Evolutionary conservation across 1,284 basidiomycete species (phyloP).

Genomic region (Ganoderma resinaceum): DNA sequence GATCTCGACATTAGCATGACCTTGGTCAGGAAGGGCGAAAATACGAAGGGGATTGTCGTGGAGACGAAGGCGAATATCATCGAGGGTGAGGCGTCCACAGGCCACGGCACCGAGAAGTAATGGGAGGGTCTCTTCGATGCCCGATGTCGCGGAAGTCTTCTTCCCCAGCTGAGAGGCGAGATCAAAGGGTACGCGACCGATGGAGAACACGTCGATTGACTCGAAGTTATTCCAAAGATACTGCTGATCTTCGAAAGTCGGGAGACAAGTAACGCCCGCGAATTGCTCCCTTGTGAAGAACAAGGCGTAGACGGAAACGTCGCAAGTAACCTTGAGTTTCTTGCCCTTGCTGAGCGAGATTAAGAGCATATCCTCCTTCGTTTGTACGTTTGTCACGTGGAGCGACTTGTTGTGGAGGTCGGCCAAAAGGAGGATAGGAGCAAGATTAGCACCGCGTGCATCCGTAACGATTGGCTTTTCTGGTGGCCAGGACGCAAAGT

Average conservation of each 20-base stretch:
- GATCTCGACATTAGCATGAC: slow-evolving; percentile 92
- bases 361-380: slow-evolving; percentile 87
- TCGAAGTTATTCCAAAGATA: slow-evolving; percentile 90
- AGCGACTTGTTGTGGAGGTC: slow-evolving; percentile 91
- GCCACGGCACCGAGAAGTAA: slow-evolving; percentile 89
- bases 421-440: slow-evolving; percentile 92
- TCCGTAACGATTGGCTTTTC: slow-evolving; percentile 96
- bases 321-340: slow-evolving; percentile 94
- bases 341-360: slow-evolving; percentile 97
- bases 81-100: slow-evolving; percentile 82
- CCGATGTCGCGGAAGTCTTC: slow-evolving; percentile 74
- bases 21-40: slow-evolving; percentile 89
- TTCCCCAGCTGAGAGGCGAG: slow-evolving; percentile 77
- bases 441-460: slow-evolving; percentile 91
- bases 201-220: slow-evolving; percentile 91
- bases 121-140: slow-evolving; percentile 89
- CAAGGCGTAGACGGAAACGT: slow-evolving; percentile 92
- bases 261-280: slow-evolving; percentile 72
- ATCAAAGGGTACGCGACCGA: slow-evolving; percentile 86
- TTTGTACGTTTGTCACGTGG: slow-evolving; percentile 94
- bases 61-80: slow-evolving; percentile 83
- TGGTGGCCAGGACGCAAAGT: slow-evolving; percentile 91
- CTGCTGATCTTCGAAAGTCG: slow-evolving; percentile 81
- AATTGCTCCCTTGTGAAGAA: slow-evolving; percentile 89
- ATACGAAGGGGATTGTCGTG: slow-evolving; percentile 94